phyloP scores from a whole-genome alignment of 306 rosid genomes.

The Malus orientalis region DNA sequence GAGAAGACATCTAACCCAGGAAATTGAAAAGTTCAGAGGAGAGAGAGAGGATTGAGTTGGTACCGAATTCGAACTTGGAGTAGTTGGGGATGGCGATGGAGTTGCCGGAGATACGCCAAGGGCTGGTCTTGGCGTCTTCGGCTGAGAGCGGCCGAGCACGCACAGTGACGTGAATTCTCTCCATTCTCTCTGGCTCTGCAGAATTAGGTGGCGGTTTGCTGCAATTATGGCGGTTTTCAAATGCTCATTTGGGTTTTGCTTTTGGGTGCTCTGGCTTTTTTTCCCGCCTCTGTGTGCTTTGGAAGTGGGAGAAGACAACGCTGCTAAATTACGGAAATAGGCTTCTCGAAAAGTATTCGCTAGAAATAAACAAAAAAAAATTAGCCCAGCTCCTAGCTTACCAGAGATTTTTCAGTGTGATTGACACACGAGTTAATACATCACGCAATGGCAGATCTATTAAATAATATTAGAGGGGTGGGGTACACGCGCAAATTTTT shows the following conservation, averaged over 20 bases:
- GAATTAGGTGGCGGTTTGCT: neutral
- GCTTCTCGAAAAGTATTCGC: neutral
- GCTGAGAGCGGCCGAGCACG: slow-evolving; percentile 73
- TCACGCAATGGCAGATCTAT: too few relatives aligned
- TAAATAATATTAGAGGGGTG: too few relatives aligned
- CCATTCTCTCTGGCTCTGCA: slow-evolving; percentile 38
- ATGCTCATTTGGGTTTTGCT: neutral
- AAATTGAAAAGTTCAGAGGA: neutral
- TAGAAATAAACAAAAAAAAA: neutral
- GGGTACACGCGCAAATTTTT: too few relatives aligned
- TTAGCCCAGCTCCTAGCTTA: too few relatives aligned
- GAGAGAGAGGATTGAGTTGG: neutral
- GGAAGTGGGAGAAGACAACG: neutral
- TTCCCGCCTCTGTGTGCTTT: neutral
- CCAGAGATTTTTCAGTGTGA: too few relatives aligned
- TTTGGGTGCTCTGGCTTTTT: neutral
- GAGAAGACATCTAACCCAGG: neutral
- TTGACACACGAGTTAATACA: fast-evolving
- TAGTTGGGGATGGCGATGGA: slow-evolving; percentile 58
- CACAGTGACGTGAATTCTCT: slow-evolving; percentile 72
- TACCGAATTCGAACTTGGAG: slow-evolving; percentile 79
- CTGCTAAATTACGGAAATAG: neutral
- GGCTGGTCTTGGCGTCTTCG: slow-evolving; percentile 62
- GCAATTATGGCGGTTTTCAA: neutral
- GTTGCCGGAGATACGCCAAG: slow-evolving; percentile 67